phyloP scores from a whole-genome alignment of 345 rosid species.

The Brassica incana region DNA sequence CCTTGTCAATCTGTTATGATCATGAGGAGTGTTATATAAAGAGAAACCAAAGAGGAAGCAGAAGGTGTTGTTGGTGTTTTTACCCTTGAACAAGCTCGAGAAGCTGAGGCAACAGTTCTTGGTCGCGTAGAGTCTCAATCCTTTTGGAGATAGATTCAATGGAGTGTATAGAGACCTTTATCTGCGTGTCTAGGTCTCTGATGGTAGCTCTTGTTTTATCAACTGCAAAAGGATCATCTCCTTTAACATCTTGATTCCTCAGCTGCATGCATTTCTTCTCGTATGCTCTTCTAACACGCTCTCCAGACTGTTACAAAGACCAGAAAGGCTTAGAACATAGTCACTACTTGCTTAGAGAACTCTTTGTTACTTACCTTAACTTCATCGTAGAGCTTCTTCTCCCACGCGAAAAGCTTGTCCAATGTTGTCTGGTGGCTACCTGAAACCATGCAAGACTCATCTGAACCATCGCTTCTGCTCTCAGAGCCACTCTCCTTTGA shows the following conservation, averaged over 20 bases:
- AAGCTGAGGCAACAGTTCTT: conserved; percentile 96
- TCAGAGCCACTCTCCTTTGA: conserved; percentile 60
- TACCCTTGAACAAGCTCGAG: conserved; percentile 89
- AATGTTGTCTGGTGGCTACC: conserved; percentile 85
- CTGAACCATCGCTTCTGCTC: conserved; percentile 43
- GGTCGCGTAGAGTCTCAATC: conserved; percentile 84
- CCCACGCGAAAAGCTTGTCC: conserved; percentile 87
- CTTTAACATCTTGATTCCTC: conserved; percentile 78
- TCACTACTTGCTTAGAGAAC: not conserved
- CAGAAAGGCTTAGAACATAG: not conserved
- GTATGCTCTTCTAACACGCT: conserved; percentile 71
- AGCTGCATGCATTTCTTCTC: conserved; percentile 83
- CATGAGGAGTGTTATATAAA: not conserved
- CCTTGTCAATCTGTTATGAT: conserved; percentile 60
- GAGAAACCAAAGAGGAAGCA: conserved; percentile 7
- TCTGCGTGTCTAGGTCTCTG: conserved; percentile 78
- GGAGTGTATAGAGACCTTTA: conserved; percentile 81
- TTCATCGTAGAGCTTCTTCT: conserved; percentile 93
- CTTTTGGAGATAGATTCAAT: conserved; percentile 88
- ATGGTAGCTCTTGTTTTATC: conserved; percentile 76
- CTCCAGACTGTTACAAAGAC: conserved; percentile 62
- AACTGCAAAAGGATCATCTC: conserved; percentile 66
- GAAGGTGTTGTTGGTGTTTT: not conserved
- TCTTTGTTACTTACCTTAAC: conserved; percentile 59
- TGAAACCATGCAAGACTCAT: conserved; percentile 54